phyloP scores from a whole-genome alignment of 208 protist species.

The Acanthamoeba culbertsoni region DNA sequence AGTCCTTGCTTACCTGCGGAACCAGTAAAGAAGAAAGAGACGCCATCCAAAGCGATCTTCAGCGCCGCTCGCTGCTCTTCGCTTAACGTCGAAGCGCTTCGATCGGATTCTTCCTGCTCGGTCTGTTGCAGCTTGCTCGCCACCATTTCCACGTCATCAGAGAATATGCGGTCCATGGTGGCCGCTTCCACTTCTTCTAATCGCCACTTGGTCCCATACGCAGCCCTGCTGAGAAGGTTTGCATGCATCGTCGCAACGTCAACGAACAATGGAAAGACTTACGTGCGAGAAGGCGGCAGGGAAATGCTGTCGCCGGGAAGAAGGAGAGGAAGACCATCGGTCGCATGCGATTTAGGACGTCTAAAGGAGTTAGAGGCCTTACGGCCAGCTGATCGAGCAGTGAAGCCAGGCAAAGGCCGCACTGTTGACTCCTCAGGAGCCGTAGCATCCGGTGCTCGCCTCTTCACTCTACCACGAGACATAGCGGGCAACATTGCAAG shows the following conservation, averaged over 20 bases:
- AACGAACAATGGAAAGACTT: no score
- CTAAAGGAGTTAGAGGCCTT: no score
- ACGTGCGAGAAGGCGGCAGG: no score
- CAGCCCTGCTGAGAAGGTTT: no score
- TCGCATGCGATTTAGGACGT: no score
- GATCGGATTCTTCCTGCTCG: not conserved
- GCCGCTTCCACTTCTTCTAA: not conserved
- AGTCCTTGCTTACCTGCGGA: conserved; percentile 70
- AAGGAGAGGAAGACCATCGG: not conserved
- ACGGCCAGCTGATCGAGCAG: not conserved
- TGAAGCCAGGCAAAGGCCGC: not conserved
- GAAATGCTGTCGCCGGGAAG: not conserved
- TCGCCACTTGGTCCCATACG: not conserved
- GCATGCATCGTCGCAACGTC: no score
- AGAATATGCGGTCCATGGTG: not conserved
- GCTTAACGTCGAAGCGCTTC: not conserved
- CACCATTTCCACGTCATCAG: not conserved
- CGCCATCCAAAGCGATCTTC: conserved; percentile 25
- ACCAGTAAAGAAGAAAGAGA: conserved; percentile 76
- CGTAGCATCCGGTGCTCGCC: not conserved
- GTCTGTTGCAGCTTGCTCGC: not conserved
- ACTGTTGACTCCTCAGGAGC: not conserved
- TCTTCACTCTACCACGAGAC: no score
- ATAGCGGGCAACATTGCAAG: not conserved
- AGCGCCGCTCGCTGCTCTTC: conserved; percentile 55